Evolutionary conservation across 768 basidiomycete genomes (phyloP).

Genomic region (Asterophora parasitica): DNA sequence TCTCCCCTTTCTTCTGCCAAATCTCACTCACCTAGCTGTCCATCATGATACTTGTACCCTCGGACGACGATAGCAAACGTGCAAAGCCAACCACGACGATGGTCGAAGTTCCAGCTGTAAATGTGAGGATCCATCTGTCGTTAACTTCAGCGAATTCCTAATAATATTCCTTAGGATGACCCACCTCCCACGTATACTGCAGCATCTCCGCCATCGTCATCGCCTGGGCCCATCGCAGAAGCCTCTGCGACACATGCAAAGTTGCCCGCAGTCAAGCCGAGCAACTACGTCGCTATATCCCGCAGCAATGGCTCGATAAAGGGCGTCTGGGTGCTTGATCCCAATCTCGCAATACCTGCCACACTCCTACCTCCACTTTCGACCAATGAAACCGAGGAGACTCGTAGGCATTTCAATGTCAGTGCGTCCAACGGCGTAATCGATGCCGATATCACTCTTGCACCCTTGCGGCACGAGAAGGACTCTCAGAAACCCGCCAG

Average conservation of each 20-base stretch:
- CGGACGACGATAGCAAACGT: slow-evolving; percentile 10
- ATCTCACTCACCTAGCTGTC: background rate
- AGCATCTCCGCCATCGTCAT: slow-evolving; percentile 1
- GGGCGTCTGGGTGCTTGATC: slow-evolving; percentile 40
- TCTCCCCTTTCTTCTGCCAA: background rate
- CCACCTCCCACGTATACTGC: slow-evolving; percentile 19
- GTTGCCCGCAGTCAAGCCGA: slow-evolving; percentile 23
- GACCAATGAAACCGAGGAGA: slow-evolving; percentile 29
- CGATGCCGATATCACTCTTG: slow-evolving; percentile 35
- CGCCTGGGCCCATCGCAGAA: background rate
- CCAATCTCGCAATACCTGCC: slow-evolving; percentile 33
- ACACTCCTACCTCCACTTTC: slow-evolving; percentile 34
- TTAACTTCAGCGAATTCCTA: background rate
- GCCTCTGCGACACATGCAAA: background rate
- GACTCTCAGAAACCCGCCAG: slow-evolving; percentile 1
- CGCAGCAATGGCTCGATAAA: slow-evolving; percentile 26
- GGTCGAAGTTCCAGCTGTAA: background rate
- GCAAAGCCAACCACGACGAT: background rate
- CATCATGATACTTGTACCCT: slow-evolving; percentile 8
- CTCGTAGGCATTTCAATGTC: slow-evolving; percentile 35
- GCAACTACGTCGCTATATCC: slow-evolving; percentile 28
- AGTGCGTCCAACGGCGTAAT: slow-evolving; percentile 30
- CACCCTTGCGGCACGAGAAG: slow-evolving; percentile 12
- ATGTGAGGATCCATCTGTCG: background rate
- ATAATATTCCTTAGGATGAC: slow-evolving; percentile 12